Base-by-base conservation (phyloP, 768 basidiomycete genomes). In the Kwoniella sp. region DNA sequence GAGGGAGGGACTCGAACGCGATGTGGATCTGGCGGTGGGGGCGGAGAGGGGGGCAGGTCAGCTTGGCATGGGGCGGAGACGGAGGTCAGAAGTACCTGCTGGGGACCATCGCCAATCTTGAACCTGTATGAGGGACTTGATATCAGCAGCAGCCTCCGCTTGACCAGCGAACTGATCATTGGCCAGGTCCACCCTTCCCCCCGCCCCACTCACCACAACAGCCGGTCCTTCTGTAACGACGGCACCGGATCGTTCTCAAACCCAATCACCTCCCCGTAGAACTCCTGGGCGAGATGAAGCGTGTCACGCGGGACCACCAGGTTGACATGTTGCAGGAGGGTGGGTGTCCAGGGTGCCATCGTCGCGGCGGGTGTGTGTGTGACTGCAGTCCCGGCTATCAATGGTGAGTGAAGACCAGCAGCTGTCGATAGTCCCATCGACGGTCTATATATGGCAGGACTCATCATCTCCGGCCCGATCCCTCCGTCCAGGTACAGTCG, bases 251-350 rank as follows among this genome's bases (percentile, higher is more conserved):
- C 67, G 32, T 41, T 52, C 32, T 42, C 59, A 47, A 73, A 65
- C 1, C 69, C 71, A 22, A 73, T 42, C 0, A 67, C 60, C 22
- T 62, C 64, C 5, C 57, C 58, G 42, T 73, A 73, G 46, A 73
- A 73, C 49, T 65, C 65, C 29, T 54, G 54, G 7, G 71, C 71
- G 33, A 69, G 56, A 19, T 69, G 60, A 9, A 73, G 50, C 8
- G 53, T 60, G 7, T 69, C 71, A 28, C 53, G 36, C 3, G 64
- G 65, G 15, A 73, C 69, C 0, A 52, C 55, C 15, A 73, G 42
- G 56, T 73, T 70, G 63, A 70, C 50, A 39, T 73, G 71, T 53
- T 68, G 66, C 2, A 68, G 42, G 3, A 51, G 14, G n/a, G 51
- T 56, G 2, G 66, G 66, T 2, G 62, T 44, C 50, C 59, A 67